A percentile compares a stretch with the other conserved stretches of the same genome.
These are phyloP conservation scores for Paralagenidium karlingii DNA, from an alignment of 352 stramenopile species.

Conservation along the genomic window DNA sequence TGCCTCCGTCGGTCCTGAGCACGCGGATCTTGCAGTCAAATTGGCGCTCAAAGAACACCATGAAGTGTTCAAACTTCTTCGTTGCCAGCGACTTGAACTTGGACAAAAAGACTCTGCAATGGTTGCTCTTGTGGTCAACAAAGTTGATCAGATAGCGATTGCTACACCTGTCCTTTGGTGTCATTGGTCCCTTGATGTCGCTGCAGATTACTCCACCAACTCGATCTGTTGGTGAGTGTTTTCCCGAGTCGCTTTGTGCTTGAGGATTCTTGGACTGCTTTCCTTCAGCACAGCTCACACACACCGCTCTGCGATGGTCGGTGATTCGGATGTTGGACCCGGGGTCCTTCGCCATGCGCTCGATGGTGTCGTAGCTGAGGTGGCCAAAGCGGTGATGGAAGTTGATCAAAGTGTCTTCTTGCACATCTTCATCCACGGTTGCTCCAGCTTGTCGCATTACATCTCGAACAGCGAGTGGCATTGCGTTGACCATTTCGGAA, in stretches of 20 bases:
- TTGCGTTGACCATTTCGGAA: background rate
- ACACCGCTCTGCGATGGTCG: background rate
- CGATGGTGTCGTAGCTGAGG: background rate
- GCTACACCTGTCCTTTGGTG: background rate
- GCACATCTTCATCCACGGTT: too few relatives aligned
- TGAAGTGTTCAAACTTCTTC: constrained; percentile 1
- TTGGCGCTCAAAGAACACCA: background rate
- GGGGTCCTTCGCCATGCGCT: background rate
- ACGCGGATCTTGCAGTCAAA: background rate
- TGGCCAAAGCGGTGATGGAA: background rate
- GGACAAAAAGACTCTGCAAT: background rate
- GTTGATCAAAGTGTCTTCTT: background rate
- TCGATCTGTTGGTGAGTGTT: background rate
- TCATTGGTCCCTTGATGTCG: background rate
- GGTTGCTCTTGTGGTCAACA: background rate
- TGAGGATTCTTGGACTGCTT: background rate
- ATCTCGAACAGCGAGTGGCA: background rate
- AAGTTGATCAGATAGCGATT: background rate
- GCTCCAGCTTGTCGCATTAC: background rate
- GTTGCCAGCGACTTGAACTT: background rate
- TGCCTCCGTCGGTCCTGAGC: background rate
- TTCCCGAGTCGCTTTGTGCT: background rate
- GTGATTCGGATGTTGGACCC: background rate
- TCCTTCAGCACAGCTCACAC: background rate
- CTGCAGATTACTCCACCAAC: background rate